Evolutionary conservation across 352 stramenopile species (phyloP), one percentile per base, ranked within the genome.

Genomic region (Phytophthora sojae): DNA sequence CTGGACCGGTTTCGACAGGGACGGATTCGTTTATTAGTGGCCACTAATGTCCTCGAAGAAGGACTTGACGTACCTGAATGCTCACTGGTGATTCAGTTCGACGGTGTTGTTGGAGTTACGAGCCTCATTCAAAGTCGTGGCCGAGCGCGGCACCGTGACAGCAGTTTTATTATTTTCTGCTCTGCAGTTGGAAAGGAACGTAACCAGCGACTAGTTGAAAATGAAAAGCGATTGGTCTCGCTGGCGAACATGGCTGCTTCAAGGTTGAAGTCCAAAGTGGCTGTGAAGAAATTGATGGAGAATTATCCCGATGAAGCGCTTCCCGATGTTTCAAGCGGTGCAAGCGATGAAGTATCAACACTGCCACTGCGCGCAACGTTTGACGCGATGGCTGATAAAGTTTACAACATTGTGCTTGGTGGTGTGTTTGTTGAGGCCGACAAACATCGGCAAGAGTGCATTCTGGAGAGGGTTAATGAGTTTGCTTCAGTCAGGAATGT

Each of bases 11-110:
- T 95, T 69, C 79, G 86, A 3, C 80, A 88, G 49, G 88, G 86
- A 6, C 67, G 79, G 4, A 93, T 93, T 42, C 77, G 86, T 8
- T 75, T 93, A 53, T 73, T 95, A 29, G 83, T 95, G 15, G 88
- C 88, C 14, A 95, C 88, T 15, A 95, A 91, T 63, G 88, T 95
- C 3, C 71, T 95, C 6, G 88, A 95, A 67, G 88, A 93, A 81
- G 88, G 86, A 1, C 69, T 95, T 19, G 88, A 95, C 51, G 83
- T 95, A 0, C 88, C 86, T 0, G 81, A 93, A 67, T 95, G 88
- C 29, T 95, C 86, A 6, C 67, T 95, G 0, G 88, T 95, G 3
- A 88, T 95, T 63, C 80, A 85, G 45, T 95, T 95, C 56, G 86
- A 95, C 44, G 86, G 88, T 17, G 76, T 95, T 2, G 63, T 81